Base-by-base conservation (phyloP, 371 early-diverging fungal genomes). In the Mortierella sp. region DNA sequence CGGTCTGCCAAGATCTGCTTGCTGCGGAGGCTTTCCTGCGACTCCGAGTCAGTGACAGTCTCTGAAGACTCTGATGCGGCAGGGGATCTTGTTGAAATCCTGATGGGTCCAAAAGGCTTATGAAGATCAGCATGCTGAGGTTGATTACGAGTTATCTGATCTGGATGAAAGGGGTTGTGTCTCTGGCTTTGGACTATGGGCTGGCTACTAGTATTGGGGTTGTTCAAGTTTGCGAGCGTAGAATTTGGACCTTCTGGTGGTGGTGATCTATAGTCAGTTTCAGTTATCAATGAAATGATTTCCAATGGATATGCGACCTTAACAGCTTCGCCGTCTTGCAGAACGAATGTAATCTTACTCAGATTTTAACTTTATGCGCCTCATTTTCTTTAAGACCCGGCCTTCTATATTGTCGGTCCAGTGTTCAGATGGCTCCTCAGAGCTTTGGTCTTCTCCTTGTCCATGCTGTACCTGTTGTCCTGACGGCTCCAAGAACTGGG, bases 301-400 rank as follows among this genome's bases (percentile, higher is more conserved):
- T 52, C 22, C 21, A 52, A 21, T 13, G 45, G 45, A 2, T 10
- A 43, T 43, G 10, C 45, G 36, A 43, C 45, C 45, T 13, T 43
- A 50, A 33, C 10, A 47, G 43, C 24, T 62, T 47, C 11, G 43
- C 11, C 47, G 32, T 43, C 0, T 48, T 48, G 16, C 6, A 48
- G 0, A 48, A 48, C 15, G 38, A 22, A 40, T 52, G 40, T 60
- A 15, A 6, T 4, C 76, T 40, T 76, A 81, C 82, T 75, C 72
- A n/a, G 82, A 81, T 43, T 72, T 53, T 21, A 81, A 63, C 57
- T 75, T 81, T 40, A 81, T 81, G 5, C 59, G 63, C 16, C 57
- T 64, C 82, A 81, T 72, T 58, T 67, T 71, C 47, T 69, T 75
- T 8, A 81, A 41, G 41, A 81, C 82, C 16, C 82, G 76, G 1